These are phyloP conservation scores for Coemansia sp. DNA, from an alignment of 192 early-diverging fungal species.

Conservation along the genomic window DNA sequence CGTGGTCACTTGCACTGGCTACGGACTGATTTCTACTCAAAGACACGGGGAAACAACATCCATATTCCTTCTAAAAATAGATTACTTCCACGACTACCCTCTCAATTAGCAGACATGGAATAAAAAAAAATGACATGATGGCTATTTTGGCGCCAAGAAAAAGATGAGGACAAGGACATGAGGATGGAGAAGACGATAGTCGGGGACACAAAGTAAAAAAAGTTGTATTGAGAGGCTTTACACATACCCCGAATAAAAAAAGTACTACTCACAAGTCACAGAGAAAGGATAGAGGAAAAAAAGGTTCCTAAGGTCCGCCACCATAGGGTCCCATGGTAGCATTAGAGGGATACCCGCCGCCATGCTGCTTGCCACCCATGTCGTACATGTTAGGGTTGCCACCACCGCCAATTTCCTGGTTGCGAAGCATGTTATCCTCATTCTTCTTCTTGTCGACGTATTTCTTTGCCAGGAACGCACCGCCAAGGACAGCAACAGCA, in stretches of 20 bases:
- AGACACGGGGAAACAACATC: background rate
- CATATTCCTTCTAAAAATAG: background rate
- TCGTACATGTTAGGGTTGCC: conserved; percentile 2
- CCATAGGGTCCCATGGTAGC: conserved; percentile 10
- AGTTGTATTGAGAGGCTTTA: background rate
- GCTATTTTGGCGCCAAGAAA: background rate
- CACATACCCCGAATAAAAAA: background rate
- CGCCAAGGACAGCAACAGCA: conserved; percentile 16
- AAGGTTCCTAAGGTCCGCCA: background rate
- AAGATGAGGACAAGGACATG: conserved; percentile 1
- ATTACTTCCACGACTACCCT: background rate
- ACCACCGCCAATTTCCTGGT: conserved; percentile 13
- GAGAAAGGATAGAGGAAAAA: background rate
- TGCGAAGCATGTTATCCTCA: conserved; percentile 4
- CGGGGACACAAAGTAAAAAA: background rate
- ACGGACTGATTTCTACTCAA: conserved; percentile 3
- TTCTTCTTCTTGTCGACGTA: conserved; percentile 28
- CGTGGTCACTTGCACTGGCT: background rate
- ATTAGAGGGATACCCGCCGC: conserved; percentile 7
- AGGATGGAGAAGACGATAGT: background rate
- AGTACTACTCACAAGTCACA: background rate
- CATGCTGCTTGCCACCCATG: conserved; percentile 13
- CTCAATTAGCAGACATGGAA: too few relatives aligned
- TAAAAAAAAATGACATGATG: background rate
- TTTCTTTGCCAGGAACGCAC: conserved; percentile 16